These are phyloP conservation scores for Gracilaria domingensis DNA, from an alignment of 23 red algal species.

Conservation along the genomic window DNA sequence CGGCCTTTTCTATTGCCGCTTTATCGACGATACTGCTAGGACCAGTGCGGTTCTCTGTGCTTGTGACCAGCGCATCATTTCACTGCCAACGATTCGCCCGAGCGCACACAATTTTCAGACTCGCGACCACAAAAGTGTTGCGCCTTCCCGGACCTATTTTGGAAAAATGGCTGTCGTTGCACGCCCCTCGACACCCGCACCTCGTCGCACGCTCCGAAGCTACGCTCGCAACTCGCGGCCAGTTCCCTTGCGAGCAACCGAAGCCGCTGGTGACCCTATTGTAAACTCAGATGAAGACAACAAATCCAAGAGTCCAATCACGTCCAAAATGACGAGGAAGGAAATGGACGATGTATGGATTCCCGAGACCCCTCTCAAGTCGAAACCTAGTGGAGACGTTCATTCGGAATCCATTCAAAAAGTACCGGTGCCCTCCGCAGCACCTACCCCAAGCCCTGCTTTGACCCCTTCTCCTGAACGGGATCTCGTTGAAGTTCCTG, in stretches of 20 bases:
- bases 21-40: neutral
- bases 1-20: too few species aligned
- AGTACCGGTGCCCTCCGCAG: neutral
- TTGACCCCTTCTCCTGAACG: neutral
- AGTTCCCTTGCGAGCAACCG: neutral
- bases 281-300: constrained; percentile 27
- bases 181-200: neutral
- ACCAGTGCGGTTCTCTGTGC: neutral
- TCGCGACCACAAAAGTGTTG: neutral
- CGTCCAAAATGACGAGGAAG: constrained; percentile 6
- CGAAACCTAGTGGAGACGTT: neutral
- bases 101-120: neutral
- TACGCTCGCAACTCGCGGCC: constrained; percentile 11
- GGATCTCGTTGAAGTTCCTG: neutral
- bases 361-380: constrained; percentile 19
- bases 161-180: constrained; percentile 23
- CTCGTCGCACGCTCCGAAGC: constrained; percentile 30
- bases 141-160: constrained; percentile 23
- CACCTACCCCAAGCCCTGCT: constrained; percentile 1
- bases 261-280: constrained; percentile 12
- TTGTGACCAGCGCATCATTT: neutral
- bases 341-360: neutral
- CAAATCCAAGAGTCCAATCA: neutral
- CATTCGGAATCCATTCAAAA: neutral
- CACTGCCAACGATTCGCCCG: neutral